Evolutionary conservation across 495 filamentous ascomycete genomes (phyloP).

Genomic region (Platismatia glauca): DNA sequence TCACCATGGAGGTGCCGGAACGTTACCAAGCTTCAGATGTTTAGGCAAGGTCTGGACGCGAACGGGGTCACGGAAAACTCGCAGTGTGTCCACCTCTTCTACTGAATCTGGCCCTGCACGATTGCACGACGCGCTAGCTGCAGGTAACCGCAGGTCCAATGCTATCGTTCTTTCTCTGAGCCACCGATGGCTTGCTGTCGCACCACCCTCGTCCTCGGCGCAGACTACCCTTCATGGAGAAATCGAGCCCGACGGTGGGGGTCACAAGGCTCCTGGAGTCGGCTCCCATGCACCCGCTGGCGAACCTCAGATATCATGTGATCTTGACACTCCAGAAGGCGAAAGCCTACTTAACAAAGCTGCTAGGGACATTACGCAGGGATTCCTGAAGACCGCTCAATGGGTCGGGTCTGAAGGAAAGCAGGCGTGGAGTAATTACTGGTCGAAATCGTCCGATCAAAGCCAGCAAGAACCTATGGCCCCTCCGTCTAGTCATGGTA

Average conservation of each 20-base stretch:
- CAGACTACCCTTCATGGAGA: conserved; percentile 58
- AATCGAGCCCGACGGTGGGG: conserved; percentile 34
- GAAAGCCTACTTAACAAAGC: conserved; percentile 79
- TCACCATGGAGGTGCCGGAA: conserved; percentile 25
- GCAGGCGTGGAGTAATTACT: conserved; percentile 84
- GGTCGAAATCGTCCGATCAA: conserved; percentile 52
- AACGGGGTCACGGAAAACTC: conserved; percentile 48
- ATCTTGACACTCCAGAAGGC: conserved; percentile 66
- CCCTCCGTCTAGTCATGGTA: conserved; percentile 27
- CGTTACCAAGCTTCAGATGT: conserved; percentile 45
- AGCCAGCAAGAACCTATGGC: conserved; percentile 22
- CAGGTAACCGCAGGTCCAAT: conserved; percentile 37
- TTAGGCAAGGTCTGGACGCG: conserved; percentile 83
- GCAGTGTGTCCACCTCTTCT: conserved; percentile 45
- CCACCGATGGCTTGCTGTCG: conserved; percentile 76
- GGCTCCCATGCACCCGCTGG: conserved; percentile 63
- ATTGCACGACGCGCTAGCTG: conserved; percentile 36
- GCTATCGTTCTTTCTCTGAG: conserved; percentile 63
- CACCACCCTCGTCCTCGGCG: conserved; percentile 64
- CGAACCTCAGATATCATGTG: conserved; percentile 63
- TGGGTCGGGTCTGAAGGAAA: conserved; percentile 80
- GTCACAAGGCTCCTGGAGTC: conserved; percentile 53
- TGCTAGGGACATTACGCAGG: conserved; percentile 79
- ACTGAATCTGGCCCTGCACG: conserved; percentile 47
- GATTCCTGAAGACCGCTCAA: conserved; percentile 76